Evolutionary conservation across 2,329 filamentous ascomycete species (phyloP), one percentile per base, ranked within the genome.

Genomic region (Talaromyces atroroseus): DNA sequence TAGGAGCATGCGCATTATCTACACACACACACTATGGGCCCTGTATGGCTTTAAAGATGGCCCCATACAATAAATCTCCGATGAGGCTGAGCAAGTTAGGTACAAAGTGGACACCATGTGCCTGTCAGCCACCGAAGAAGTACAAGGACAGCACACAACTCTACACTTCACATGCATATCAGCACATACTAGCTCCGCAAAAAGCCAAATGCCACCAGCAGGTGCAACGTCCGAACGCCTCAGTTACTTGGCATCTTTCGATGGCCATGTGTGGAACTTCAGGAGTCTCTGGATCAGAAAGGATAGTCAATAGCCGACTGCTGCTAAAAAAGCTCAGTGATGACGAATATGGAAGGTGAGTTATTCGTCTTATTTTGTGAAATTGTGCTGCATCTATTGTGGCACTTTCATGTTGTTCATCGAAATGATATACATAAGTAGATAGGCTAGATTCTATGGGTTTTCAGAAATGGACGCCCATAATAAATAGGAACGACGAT

Each of bases 401-500:
- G n/a, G 20, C 21, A 23, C 5, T 23, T 38, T 23, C 12, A 5
- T 38, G 23, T 21, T 20, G 10, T 49, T 10, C 18, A 18, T 34
- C 29, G 29, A 34, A 38, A 34, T n/a, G 11, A 24, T n/a, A 34
- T 14, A 49, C 18, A 24, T 8, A 36, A 38, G 18, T n/a, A 36
- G 46, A 32, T 34, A 49, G 16, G n/a, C 29, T 23, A 8, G 18
- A 24, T 36, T 24, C 20, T 16, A 4, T 36, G 12, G 11, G 26
- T 34, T 14, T 14, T 29, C 46, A 48, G 20, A 8, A n/a, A n/a
- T n/a, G n/a, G n/a, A 16, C 21, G 20, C 47, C 32, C 18, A 38
- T 49, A 26, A 49, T 49, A 49, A 49, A 49, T 49, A 49, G 47
- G 5, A 7, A 34, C 16, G 47, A 36, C 23, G n/a, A n/a, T n/a